Base-by-base conservation (phyloP, 108 stramenopile species). In the Cyclostephanos tholiformis region DNA sequence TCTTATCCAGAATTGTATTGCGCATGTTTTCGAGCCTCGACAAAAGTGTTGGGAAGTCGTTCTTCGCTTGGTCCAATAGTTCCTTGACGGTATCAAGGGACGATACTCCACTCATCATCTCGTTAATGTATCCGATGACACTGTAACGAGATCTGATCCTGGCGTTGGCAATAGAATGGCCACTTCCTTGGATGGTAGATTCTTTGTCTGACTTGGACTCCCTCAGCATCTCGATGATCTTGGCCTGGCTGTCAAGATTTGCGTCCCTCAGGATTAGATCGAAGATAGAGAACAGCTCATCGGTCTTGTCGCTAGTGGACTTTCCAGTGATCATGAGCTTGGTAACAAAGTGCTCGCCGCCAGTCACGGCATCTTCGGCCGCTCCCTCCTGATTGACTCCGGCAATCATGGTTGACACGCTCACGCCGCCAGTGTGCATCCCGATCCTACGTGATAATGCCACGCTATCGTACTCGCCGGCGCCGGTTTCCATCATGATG, bases 161-260 rank as follows among this genome's bases (percentile, higher is more conserved):
- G 22, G 86, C 83, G 77, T 92, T 93, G n/a, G 93, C 89, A 48
- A 78, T 88, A 0, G 88, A 65, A 71, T 97, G 96, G 12, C 97
- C 98, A 65, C 91, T 84, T 62, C 89, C 85, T 64, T 90, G 84
- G 29, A 96, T 83, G 36, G 71, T 55, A 0, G 90, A 82, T 77
- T 97, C 95, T 66, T 85, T 77, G 11, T 82, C 55, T 16, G 90
- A 85, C 67, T 92, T 93, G 19, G 83, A 71, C 74, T 97, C 97
- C 71, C 86, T 89, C 56, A 99, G 80, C 75, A 99, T 94, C 78
- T 99, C 98, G 46, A 99, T 81, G 19, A 96, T 93, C 59, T 92
- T 90, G 30, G 73, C 74, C 80, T 96, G 75, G 25, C 93, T 82
- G 67, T 97, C 96, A 29, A 99, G 79, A 12, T 86, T 88, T 1